These are phyloP conservation scores for Rhizophagus sp. DNA, from an alignment of 192 early-diverging fungal genomes.

Conservation along the genomic window DNA sequence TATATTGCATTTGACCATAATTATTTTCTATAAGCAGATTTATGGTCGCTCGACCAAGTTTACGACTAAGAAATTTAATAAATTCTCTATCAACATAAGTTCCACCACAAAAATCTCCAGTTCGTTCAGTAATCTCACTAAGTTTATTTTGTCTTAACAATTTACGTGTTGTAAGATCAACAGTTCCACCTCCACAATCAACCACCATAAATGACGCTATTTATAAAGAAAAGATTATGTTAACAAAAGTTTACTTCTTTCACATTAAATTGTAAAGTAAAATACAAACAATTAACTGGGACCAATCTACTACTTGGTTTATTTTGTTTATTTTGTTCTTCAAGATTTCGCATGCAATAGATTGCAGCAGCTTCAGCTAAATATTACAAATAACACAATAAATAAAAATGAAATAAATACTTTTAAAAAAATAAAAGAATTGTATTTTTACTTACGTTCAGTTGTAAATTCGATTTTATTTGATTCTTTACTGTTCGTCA, in stretches of 20 bases:
- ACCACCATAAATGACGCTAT: constrained; percentile 36
- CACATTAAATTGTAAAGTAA: not conserved
- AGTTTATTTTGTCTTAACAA: not conserved
- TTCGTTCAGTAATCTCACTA: constrained; percentile 48
- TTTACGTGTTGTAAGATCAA: constrained; percentile 30
- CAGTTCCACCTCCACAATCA: constrained; percentile 47
- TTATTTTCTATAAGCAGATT: not conserved
- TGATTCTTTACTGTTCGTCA: constrained; percentile 31
- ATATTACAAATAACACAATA: not conserved
- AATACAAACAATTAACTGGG: not conserved
- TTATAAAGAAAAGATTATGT: not conserved
- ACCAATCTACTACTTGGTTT: not conserved
- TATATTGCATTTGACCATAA: constrained; percentile 16
- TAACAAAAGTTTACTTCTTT: not conserved
- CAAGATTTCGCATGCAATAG: not conserved
- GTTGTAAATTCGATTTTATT: not conserved
- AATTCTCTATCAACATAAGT: constrained; percentile 46
- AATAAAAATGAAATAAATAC: not conserved
- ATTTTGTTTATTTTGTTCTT: not conserved
- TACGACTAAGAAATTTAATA: not conserved
- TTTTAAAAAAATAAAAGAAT: too few relatives aligned
- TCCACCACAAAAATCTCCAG: constrained; percentile 46
- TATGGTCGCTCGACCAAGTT: not conserved
- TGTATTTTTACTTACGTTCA: not conserved
- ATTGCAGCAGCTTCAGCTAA: constrained; percentile 13